phyloP scores from a whole-genome alignment of 73 alveolate species.

The Paramecium octaurelia region DNA sequence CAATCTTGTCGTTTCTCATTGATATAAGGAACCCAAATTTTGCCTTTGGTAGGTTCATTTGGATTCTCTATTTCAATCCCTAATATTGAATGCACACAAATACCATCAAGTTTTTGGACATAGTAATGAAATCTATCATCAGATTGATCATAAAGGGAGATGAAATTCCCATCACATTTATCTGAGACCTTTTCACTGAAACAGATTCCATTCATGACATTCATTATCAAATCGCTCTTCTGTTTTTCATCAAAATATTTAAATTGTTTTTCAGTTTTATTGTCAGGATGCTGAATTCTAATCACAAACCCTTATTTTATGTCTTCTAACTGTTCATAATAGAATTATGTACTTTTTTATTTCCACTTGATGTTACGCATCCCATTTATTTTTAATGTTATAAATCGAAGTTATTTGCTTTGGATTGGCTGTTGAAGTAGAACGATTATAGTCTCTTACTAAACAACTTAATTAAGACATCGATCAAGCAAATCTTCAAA shows the following conservation, averaged over 20 bases:
- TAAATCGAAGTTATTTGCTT: slow-evolving; percentile 20
- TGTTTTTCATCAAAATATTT: slow-evolving; percentile 45
- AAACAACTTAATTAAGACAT: not conserved
- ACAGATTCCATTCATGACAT: slow-evolving; percentile 70
- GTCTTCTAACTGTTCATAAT: not conserved
- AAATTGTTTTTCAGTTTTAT: not conserved
- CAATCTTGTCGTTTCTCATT: slow-evolving; percentile 73
- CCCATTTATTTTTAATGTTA: slow-evolving; percentile 16
- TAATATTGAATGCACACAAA: not conserved
- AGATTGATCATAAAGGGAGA: slow-evolving; percentile 59
- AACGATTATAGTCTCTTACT: not conserved
- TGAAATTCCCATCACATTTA: slow-evolving; percentile 76
- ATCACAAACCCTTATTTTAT: slow-evolving; percentile 34
- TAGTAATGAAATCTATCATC: slow-evolving; percentile 72
- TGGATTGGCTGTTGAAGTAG: slow-evolving; percentile 39
- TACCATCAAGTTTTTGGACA: slow-evolving; percentile 63
- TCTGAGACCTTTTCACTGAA: slow-evolving; percentile 68
- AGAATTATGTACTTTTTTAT: not conserved
- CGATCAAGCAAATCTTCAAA: not conserved
- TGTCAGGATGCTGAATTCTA: not conserved
- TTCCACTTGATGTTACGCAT: not conserved
- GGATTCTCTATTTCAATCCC: slow-evolving; percentile 73
- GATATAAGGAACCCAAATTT: slow-evolving; percentile 80
- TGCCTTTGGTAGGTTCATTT: slow-evolving; percentile 68
- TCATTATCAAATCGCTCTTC: slow-evolving; percentile 17